Evolutionary conservation across 441 rosid genomes (phyloP), one percentile per base, ranked within the genome.

Genomic region (Brassica balearica): DNA sequence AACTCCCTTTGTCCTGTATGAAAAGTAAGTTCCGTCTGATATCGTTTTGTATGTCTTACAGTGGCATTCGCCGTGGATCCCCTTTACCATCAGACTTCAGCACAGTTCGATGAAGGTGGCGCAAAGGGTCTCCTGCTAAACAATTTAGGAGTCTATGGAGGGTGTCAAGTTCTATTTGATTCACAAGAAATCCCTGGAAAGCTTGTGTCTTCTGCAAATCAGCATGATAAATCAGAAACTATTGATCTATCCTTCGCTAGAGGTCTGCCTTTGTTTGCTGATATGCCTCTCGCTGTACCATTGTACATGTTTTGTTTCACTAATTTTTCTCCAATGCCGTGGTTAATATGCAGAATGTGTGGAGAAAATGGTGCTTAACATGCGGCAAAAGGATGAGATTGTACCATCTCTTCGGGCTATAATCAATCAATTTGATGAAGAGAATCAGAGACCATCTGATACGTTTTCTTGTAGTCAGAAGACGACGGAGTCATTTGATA

Each of bases 71-170:
- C 91, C 3, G 99, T 95, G 82, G 99, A 93, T 87, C 99, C 99
- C 10, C 86, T 95, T 51, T 95, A 95, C 84, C 96, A 92, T 81
- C 99, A 95, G 79, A 93, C 99, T 60, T 91, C 98, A 72, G 99
- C 99, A 68, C 95, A 93, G 82, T 93, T 93, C 80, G 99, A 95
- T 81, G 99, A 91, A 91, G 99, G 99, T 72, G 98, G 99, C 77
- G 98, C 93, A 51, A 95, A 87, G 85, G 99, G 97, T 72, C 88
- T 95, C 55, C 65, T 95, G 78, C 82, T 95, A 82, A 95, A 90
- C 83, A 93, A 95, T 76, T 93, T 95, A 80, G 99, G 96, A 76
- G 92, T 95, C 55, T 91, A 88, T 85, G 93, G 92, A 75, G 91
- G 88, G 62, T 95, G 99, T 72, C 90, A 86, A 74, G 98, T 95